These are phyloP conservation scores for Aethionema arabicum DNA, from an alignment of 345 rosid genomes.

Conservation along the genomic window DNA sequence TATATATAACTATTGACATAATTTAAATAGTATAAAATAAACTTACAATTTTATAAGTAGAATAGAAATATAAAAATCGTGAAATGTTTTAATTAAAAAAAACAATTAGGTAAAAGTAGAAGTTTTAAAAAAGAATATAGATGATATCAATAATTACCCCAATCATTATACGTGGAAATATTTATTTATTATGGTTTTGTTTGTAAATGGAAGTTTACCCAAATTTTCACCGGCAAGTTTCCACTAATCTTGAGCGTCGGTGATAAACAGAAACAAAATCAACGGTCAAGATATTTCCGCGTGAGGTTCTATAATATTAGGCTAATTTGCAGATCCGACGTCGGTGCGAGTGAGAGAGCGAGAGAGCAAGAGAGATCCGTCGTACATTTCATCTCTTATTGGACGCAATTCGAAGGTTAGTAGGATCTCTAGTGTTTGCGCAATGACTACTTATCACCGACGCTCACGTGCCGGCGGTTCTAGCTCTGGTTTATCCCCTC, in stretches of 20 bases:
- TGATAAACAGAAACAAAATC: neutral
- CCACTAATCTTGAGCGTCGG: conserved; percentile 1
- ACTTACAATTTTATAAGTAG: too few species aligned
- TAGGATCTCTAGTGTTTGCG: neutral
- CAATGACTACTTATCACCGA: conserved; percentile 47
- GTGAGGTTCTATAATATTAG: neutral
- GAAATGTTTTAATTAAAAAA: too few species aligned
- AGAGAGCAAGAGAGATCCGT: neutral
- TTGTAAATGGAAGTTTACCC: neutral
- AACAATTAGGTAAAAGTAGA: too few species aligned
- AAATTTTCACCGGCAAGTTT: neutral
- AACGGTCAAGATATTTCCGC: neutral
- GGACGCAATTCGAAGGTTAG: neutral
- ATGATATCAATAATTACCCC: too few species aligned
- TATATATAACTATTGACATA: too few species aligned
- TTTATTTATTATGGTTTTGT: too few species aligned
- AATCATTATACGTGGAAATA: too few species aligned
- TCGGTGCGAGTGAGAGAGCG: neutral
- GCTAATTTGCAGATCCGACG: neutral
- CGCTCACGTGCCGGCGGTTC: conserved; percentile 28
- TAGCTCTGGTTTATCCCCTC: neutral
- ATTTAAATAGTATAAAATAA: too few species aligned
- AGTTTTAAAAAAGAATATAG: too few species aligned
- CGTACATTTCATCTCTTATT: neutral
- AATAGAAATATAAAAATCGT: too few species aligned